Conservation (phyloP, 1,284 basidiomycete genomes). For the Vanrija pseudolonga region DNA sequence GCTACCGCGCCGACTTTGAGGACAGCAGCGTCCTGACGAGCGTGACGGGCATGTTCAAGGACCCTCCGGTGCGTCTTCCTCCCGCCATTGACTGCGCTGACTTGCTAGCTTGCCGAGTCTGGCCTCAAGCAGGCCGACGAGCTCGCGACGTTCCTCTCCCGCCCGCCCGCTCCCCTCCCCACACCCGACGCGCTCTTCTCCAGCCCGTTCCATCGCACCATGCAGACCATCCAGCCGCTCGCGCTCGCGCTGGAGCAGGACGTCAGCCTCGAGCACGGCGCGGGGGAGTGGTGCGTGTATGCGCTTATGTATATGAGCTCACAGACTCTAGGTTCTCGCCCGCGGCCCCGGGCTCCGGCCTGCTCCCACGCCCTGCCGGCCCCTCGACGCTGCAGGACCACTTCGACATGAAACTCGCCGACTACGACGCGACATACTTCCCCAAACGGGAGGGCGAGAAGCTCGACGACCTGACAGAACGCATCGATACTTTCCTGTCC, state of each 20-base stretch:
- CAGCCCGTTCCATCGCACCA: slow-evolving; percentile 44
- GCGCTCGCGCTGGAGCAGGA: slow-evolving; percentile 29
- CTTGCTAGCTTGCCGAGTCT: slow-evolving; percentile 35
- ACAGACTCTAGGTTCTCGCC: slow-evolving; percentile 19
- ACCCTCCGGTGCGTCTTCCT: slow-evolving; percentile 33
- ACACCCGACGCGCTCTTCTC: slow-evolving; percentile 19
- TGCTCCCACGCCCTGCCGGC: slow-evolving; percentile 27
- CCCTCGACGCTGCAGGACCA: slow-evolving; percentile 15
- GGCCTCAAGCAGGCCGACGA: slow-evolving; percentile 35
- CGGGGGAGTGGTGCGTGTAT: slow-evolving; percentile 48
- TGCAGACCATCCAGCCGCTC: slow-evolving; percentile 44
- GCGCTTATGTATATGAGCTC: too few species aligned
- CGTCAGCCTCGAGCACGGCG: slow-evolving; percentile 45
- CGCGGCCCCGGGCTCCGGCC: slow-evolving; percentile 11
- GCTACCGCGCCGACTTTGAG: slow-evolving; percentile 24
- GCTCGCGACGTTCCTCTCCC: slow-evolving; percentile 6
- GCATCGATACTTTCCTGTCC: slow-evolving; percentile 5
- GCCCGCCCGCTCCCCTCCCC: slow-evolving; percentile 5
- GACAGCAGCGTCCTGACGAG: slow-evolving; percentile 23
- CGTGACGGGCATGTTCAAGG: slow-evolving; percentile 41
- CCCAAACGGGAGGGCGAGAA: slow-evolving; percentile 45
- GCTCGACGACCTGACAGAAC: slow-evolving; percentile 35
- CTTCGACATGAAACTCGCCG: slow-evolving; percentile 13
- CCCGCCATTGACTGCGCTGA: not conserved
- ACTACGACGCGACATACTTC: slow-evolving; percentile 39